Evolutionary conservation across 75 land plant species (phyloP).

Genomic region (Azolla pinnata): DNA sequence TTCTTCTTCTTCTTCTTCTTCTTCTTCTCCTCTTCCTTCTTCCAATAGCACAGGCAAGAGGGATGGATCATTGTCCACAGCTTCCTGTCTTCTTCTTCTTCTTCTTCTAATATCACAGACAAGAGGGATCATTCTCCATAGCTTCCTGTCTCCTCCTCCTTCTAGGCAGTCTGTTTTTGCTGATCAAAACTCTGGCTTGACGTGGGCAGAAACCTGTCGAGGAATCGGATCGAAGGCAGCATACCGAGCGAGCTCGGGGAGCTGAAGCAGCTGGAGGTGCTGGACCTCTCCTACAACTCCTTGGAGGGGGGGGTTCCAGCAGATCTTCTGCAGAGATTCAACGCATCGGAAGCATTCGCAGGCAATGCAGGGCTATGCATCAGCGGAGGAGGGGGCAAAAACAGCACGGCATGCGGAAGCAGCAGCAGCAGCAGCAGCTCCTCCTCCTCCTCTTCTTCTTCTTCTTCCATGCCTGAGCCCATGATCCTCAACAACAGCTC

Average conservation of each 20-base stretch:
- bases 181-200: background rate
- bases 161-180: background rate
- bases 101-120: too few relatives aligned
- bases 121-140: too few relatives aligned
- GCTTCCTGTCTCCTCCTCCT: background rate
- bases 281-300: constrained; percentile 65
- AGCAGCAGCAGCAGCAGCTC: too few relatives aligned
- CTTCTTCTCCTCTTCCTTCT: too few relatives aligned
- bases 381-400: background rate
- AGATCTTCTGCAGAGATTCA: constrained; percentile 53
- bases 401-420: too few relatives aligned
- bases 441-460: too few relatives aligned
- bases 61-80: too few relatives aligned
- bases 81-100: too few relatives aligned
- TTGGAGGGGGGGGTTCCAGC: constrained; percentile 71
- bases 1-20: too few relatives aligned
- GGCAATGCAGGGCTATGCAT: background rate
- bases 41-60: too few relatives aligned
- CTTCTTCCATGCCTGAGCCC: constrained; percentile 63
- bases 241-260: constrained; percentile 54
- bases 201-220: constrained; percentile 66
- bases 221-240: constrained; percentile 45
- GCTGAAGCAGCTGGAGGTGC: constrained; percentile 48
- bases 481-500: constrained; percentile 74
- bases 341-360: constrained; percentile 20